phyloP scores from a whole-genome alignment of 176 grass and related monocot genomes.

The Bolboschoenus planiculmis region DNA sequence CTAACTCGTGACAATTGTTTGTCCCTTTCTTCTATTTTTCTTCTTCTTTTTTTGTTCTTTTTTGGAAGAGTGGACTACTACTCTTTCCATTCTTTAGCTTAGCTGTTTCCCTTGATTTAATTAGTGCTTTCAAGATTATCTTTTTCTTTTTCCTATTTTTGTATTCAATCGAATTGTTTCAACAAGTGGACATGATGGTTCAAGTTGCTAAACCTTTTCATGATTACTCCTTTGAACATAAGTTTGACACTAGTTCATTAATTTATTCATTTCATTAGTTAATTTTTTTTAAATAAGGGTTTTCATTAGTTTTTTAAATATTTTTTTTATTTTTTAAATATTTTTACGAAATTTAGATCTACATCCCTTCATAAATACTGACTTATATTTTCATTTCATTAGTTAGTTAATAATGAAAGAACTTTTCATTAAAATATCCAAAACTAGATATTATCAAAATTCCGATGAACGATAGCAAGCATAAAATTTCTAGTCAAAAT shows the following conservation, averaged over 20 bases:
- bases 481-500: background rate
- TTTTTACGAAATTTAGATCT: no score
- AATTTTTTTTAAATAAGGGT: no score
- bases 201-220: background rate
- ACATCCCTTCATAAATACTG: no score
- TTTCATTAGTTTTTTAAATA: no score
- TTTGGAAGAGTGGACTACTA: background rate
- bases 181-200: background rate
- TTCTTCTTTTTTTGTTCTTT: background rate
- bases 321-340: no score
- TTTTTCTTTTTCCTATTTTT: background rate
- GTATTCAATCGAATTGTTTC: background rate
- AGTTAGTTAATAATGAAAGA: background rate
- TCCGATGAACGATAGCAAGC: background rate
- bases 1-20: background rate
- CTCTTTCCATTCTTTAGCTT: background rate
- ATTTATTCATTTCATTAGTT: background rate
- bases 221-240: background rate
- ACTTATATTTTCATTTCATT: no score
- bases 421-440: no score
- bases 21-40: background rate
- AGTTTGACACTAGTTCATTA: background rate
- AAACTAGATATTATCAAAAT: background rate
- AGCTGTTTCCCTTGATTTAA: background rate
- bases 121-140: background rate